Evolutionary conservation across 768 basidiomycete species (phyloP).

Genomic region (Tulasnella sp.): DNA sequence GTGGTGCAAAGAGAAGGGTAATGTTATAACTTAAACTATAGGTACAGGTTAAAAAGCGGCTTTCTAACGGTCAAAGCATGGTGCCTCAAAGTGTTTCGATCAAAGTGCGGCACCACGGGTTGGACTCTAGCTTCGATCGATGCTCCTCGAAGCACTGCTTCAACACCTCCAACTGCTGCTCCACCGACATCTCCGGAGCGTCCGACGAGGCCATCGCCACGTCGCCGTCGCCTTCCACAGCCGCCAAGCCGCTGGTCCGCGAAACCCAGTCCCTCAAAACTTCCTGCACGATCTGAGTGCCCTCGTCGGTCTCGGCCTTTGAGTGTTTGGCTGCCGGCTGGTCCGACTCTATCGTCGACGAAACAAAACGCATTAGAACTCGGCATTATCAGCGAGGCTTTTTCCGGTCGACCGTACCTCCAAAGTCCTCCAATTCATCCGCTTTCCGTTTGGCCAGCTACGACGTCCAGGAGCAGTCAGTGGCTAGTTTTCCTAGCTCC

Average conservation of each 20-base stretch:
- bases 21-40: slow-evolving; percentile 1
- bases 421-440: slow-evolving; percentile 86
- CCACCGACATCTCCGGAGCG: slow-evolving; percentile 36
- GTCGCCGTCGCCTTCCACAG: slow-evolving; percentile 49
- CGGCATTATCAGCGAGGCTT: neutral
- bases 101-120: slow-evolving; percentile 70
- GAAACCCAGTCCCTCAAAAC: slow-evolving; percentile 67
- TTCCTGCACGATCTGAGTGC: slow-evolving; percentile 73
- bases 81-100: slow-evolving; percentile 44
- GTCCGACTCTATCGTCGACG: slow-evolving; percentile 36
- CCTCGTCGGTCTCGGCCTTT: slow-evolving; percentile 65
- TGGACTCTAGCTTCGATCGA: slow-evolving; percentile 66
- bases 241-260: slow-evolving; percentile 33
- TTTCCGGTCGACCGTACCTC: slow-evolving; percentile 42
- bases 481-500: neutral
- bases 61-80: neutral
- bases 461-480: neutral
- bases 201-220: slow-evolving; percentile 44
- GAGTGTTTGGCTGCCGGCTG: slow-evolving; percentile 48
- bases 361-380: neutral
- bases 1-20: neutral
- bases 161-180: slow-evolving; percentile 52
- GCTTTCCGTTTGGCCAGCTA: slow-evolving; percentile 90
- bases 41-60: neutral
- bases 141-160: slow-evolving; percentile 62